A percentile compares a stretch with the other conserved stretches of the same genome.
These are phyloP conservation scores for Cupressus sempervirens DNA, from an alignment of 75 land plant genomes.

Conservation along the genomic window DNA sequence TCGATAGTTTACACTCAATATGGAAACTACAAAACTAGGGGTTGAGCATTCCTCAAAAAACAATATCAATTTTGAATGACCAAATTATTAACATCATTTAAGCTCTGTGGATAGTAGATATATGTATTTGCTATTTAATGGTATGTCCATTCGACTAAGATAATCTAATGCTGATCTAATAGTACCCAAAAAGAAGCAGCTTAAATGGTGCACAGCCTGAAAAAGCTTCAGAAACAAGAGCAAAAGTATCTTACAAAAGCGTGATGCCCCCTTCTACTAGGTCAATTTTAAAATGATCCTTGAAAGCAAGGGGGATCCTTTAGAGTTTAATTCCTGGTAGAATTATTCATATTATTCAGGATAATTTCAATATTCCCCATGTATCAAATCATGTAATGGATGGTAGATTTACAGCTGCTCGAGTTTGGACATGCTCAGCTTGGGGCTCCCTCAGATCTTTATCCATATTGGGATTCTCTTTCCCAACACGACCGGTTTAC, in stretches of 20 bases:
- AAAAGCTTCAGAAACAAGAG: not conserved
- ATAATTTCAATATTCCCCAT: too few species aligned
- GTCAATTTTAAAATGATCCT: too few species aligned
- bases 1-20: not conserved
- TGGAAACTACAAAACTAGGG: not conserved
- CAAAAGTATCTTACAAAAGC: not conserved
- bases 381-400: too few species aligned
- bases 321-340: too few species aligned
- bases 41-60: not conserved
- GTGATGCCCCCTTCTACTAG: too few species aligned
- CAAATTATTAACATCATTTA: slow-evolving; percentile 3
- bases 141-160: not conserved
- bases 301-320: too few species aligned
- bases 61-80: not conserved
- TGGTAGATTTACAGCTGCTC: too few species aligned
- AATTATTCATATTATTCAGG: too few species aligned
- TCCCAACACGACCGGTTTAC: too few species aligned
- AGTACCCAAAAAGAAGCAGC: not conserved
- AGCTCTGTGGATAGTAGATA: not conserved
- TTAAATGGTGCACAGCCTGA: not conserved
- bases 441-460: too few species aligned
- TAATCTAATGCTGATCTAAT: not conserved
- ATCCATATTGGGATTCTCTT: too few species aligned
- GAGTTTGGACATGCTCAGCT: too few species aligned
- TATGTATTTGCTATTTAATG: not conserved